phyloP scores from a whole-genome alignment of 768 basidiomycete species.

The Trametes cubensis region DNA sequence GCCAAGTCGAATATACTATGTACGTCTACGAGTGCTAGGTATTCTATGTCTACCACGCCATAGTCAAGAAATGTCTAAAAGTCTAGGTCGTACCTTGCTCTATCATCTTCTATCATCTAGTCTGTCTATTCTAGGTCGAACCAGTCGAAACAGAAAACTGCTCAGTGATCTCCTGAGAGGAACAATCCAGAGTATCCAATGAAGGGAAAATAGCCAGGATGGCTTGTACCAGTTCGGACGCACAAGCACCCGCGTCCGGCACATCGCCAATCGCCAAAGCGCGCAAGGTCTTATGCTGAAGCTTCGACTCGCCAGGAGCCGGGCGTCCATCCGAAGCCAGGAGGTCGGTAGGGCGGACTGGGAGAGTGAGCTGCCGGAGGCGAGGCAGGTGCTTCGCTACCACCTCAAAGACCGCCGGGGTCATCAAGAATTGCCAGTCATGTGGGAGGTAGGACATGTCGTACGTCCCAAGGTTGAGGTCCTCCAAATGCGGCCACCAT shows the following conservation, averaged over 20 bases:
- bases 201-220: conserved; percentile 14
- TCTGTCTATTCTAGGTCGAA: not conserved
- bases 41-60: not conserved
- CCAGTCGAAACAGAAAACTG: conserved; percentile 1
- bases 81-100: conserved; percentile 1
- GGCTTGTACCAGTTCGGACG: not conserved
- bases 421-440: conserved; percentile 22
- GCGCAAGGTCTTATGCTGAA: conserved; percentile 22
- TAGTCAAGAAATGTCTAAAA: not conserved
- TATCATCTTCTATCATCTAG: too few species aligned
- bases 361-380: conserved; percentile 22
- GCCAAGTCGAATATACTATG: too few species aligned
- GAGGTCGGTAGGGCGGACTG: conserved; percentile 29
- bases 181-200: conserved; percentile 12
- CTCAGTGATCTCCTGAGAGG: conserved; percentile 5
- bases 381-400: conserved; percentile 31
- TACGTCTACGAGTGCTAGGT: not conserved
- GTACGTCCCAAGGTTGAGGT: conserved; percentile 32
- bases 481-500: conserved; percentile 36
- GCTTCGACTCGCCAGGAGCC: not conserved
- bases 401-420: conserved; percentile 25
- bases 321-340: conserved; percentile 7
- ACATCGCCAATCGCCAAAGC: conserved; percentile 29
- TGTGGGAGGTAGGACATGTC: conserved; percentile 23
- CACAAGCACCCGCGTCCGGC: conserved; percentile 13